These are phyloP conservation scores for Stephania cephalantha DNA, from an alignment of 164 flowering plant species.

Conservation along the genomic window DNA sequence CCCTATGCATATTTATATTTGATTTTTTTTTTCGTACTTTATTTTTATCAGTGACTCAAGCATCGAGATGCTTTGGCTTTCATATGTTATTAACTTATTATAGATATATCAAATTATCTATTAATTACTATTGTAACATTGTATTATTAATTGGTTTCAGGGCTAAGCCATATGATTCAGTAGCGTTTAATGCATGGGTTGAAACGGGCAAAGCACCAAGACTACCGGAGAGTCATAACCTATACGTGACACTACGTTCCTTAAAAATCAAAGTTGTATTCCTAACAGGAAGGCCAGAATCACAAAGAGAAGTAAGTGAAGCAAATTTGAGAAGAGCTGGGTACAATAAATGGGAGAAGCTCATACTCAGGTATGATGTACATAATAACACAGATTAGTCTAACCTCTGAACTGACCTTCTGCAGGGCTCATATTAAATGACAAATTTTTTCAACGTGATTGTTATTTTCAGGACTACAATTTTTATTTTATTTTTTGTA, in stretches of 20 bases:
- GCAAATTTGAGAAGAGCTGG: constrained; percentile 16
- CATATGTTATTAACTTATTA: neutral
- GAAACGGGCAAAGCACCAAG: constrained; percentile 15
- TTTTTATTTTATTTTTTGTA: too few species aligned
- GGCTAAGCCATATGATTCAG: constrained; percentile 13
- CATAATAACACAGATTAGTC: too few species aligned
- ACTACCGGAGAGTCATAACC: constrained; percentile 17
- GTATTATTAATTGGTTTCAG: constrained; percentile 12
- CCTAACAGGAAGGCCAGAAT: constrained; percentile 18
- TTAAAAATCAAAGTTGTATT: constrained; percentile 16
- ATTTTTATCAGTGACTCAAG: too few species aligned
- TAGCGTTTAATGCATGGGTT: constrained; percentile 17
- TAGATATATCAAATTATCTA: neutral
- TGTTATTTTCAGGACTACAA: too few species aligned
- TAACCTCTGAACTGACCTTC: too few species aligned
- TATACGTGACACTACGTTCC: constrained; percentile 11
- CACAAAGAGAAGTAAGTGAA: constrained; percentile 1
- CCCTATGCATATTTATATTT: neutral
- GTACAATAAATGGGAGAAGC: constrained; percentile 15
- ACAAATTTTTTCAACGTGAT: too few species aligned
- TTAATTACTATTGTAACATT: neutral
- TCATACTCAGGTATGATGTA: constrained; percentile 18
- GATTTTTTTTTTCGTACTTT: neutral
- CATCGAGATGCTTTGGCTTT: too few species aligned
- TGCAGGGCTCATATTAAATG: too few species aligned